Base-by-base conservation (phyloP, 768 basidiomycete genomes). In the Hypholoma fasciculare region DNA sequence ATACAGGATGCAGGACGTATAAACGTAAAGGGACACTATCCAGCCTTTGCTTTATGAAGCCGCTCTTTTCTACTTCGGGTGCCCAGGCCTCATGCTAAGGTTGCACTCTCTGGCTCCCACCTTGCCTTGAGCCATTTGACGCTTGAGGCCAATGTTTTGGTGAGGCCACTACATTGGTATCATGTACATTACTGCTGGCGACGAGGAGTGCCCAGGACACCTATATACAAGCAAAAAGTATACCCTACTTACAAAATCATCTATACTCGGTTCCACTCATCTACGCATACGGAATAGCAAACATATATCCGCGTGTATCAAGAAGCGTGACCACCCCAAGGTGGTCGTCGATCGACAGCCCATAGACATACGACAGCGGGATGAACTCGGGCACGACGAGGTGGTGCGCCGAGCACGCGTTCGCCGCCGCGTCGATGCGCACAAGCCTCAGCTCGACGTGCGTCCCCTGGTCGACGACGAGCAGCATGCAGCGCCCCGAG, bases 281-380 rank as follows among this genome's bases (percentile, higher is more conserved):
- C n/a, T 30, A 49, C 1, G 68, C 69, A 60, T 63, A 70, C 27
- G 64, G 58, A 53, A 69, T 51, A 16, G 61, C 52, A 59, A 60
- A 67, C 50, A 71, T 52, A 30, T 43, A 14, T 23, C 66, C 67
- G 11, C 58, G 50, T 11, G 51, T 54, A 53, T 68, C 61, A 39
- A 67, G 55, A 36, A 71, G 20, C 14, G 65, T 63, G 27, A 72
- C 51, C 17, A 65, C 61, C 5, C 71, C 71, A 27, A 58, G 39
- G 53, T 70, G 63, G 43, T 72, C 71, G 49, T 72, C 71, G 26
- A 71, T 48, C 30, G 61, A 63, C 11, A 72, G 54, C 17, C 68
- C 67, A 43, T 62, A 56, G 11, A 67, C 55, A 37, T 46, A 36
- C 19, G 56, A 49, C 27, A 66, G 42, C 40, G 64, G 56, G 8